Evolutionary conservation across 768 basidiomycete species (phyloP).

Genomic region (Dentipellis fragilis): DNA sequence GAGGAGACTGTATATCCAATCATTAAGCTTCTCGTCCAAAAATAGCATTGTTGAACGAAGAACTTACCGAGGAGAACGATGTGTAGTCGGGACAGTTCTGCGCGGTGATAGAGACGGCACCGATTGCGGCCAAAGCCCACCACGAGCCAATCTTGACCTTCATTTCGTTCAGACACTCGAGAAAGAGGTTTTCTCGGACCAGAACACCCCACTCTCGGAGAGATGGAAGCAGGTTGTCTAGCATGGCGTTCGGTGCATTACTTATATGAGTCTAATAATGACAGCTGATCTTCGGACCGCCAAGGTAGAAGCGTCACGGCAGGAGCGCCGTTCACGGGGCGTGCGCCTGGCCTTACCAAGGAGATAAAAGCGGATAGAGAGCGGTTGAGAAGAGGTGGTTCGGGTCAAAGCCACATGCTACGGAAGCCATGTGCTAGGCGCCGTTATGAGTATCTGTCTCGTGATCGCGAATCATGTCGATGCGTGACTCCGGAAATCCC

Average conservation of each 20-base stretch:
- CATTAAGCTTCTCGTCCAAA: neutral
- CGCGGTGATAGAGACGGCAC: slow-evolving; percentile 16
- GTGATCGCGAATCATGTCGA: too few relatives aligned
- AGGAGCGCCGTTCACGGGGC: neutral
- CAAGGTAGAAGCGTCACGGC: neutral
- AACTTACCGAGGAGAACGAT: slow-evolving; percentile 41
- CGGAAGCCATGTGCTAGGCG: neutral
- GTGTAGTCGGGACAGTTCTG: slow-evolving; percentile 52
- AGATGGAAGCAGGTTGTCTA: neutral
- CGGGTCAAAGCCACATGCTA: neutral
- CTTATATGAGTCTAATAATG: neutral
- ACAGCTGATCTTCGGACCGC: neutral
- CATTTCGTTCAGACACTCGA: slow-evolving; percentile 14
- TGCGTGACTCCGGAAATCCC: too few relatives aligned
- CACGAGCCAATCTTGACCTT: slow-evolving; percentile 15
- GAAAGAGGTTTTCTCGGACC: neutral
- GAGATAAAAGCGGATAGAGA: neutral
- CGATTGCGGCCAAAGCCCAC: slow-evolving; percentile 14
- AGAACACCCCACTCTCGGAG: neutral
- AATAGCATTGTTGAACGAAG: slow-evolving; percentile 12
- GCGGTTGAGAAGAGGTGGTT: neutral
- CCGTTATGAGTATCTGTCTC: too few relatives aligned
- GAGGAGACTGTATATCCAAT: slow-evolving; percentile 33
- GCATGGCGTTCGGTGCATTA: neutral
- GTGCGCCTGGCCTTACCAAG: neutral